Evolutionary conservation across 1,284 basidiomycete genomes (phyloP).

Genomic region (Malassezia furfur): DNA sequence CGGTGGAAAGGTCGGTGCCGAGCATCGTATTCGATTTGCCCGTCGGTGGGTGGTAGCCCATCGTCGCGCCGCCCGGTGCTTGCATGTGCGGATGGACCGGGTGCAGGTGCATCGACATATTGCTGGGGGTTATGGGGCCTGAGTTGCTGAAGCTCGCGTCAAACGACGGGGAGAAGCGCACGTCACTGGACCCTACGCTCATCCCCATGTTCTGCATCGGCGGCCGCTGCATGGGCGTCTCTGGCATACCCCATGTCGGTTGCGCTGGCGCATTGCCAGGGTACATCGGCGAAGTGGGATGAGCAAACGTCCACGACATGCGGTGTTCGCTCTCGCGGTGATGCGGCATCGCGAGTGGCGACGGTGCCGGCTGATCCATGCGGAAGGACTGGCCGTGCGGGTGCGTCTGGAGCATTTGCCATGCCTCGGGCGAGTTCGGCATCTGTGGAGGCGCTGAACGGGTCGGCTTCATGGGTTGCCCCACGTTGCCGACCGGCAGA

Average conservation of each 20-base stretch:
- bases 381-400: background rate
- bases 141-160: slow-evolving; percentile 12
- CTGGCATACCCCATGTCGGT: slow-evolving; percentile 1
- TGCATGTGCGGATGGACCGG: slow-evolving; percentile 3
- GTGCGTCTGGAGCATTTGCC: slow-evolving; percentile 4
- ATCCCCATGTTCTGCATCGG: slow-evolving; percentile 5
- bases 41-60: background rate
- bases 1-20: background rate
- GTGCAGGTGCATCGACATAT: background rate
- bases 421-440: slow-evolving; percentile 7
- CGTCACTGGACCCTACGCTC: slow-evolving; percentile 1
- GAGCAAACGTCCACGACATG: background rate
- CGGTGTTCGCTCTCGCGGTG: slow-evolving; percentile 1
- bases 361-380: background rate
- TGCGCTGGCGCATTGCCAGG: background rate
- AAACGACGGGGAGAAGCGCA: slow-evolving; percentile 14
- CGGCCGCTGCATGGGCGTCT: slow-evolving; percentile 6
- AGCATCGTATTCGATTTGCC: background rate
- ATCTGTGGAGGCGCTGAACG: slow-evolving; percentile 9
- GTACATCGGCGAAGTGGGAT: background rate
- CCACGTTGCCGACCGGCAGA: background rate
- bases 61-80: background rate
- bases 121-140: slow-evolving; percentile 12
- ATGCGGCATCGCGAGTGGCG: background rate
- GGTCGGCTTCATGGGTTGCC: slow-evolving; percentile 1